Base-by-base conservation (phyloP, 805 yeast genomes). In the Lachancea sp. region DNA sequence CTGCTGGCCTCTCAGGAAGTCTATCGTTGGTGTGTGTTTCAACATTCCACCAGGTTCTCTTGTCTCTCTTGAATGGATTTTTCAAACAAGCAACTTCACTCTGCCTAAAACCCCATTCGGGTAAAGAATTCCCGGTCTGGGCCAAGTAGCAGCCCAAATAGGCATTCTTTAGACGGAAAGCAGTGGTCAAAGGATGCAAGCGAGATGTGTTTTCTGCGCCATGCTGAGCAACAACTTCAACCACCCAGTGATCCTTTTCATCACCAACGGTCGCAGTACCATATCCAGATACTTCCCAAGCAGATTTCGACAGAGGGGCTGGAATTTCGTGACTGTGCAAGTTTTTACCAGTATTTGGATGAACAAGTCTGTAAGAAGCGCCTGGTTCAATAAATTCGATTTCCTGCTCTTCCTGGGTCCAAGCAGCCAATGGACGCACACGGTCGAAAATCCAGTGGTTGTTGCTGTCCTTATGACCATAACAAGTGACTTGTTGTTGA, bases 401-500 rank as follows among this genome's bases (percentile, higher is more conserved):
- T 43, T 58, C 57, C 50, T 56, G 45, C 34, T 68, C 68, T 19
- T 53, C 59, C 29, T 56, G 59, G 45, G 46, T 47, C 52, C 59
- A 65, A 10, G 48, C 20, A 12, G 56, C 59, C 15, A 55, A 46
- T 7, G 67, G 74, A 62, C 85, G 72, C 25, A 72, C 74, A 57
- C 82, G 74, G 54, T 83, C 82, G 54, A 88, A 70, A 25, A 74
- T 57, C 85, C 96, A 90, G 44, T 84, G 78, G 63, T 91, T 93
- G 67, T 93, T 91, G 43, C 73, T 67, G 63, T 93, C 98, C 61
- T 87, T 87, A 65, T 81, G 88, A 16, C 90, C 86, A 63, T 93
- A 93, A 6, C 93, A 86, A 22, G 99, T 93, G 41, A 93, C 74
- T 66, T 93, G 99, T 65, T 90, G 97, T 67, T 93, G 98, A 50